Conservation (phyloP, 176 grass and related monocot species). For the Zoysia pacifica region DNA sequence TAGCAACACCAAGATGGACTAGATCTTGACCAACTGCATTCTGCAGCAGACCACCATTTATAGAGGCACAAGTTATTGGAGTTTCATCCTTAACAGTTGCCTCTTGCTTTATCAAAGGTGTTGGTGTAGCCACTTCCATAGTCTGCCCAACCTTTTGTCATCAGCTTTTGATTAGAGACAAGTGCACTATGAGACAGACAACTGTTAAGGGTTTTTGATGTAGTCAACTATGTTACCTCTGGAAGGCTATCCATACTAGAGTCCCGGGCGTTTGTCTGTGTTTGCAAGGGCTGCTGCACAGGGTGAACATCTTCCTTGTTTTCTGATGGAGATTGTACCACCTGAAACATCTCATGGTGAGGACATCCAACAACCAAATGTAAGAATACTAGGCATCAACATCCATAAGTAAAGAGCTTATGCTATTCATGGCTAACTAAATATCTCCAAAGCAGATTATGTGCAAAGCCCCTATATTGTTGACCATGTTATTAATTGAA, state of each 20-base stretch:
- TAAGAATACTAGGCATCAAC: not conserved
- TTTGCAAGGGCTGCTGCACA: conserved; percentile 37
- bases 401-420: conserved; percentile 13
- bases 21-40: conserved; percentile 60
- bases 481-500: not conserved
- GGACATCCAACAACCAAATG: conserved; percentile 10
- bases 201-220: conserved; percentile 4
- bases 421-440: conserved; percentile 1
- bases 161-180: conserved; percentile 21
- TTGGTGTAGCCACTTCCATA: conserved; percentile 35
- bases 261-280: conserved; percentile 15
- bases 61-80: conserved; percentile 27
- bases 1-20: conserved; percentile 52
- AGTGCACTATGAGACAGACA: conserved; percentile 16
- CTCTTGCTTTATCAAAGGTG: not conserved
- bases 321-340: conserved; percentile 35
- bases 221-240: conserved; percentile 34
- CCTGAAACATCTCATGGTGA: conserved; percentile 39
- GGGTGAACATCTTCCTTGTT: conserved; percentile 29
- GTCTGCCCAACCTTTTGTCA: conserved; percentile 46
- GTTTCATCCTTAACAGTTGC: conserved; percentile 36
- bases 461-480: not conserved
- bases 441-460: not conserved
- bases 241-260: conserved; percentile 36
- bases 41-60: conserved; percentile 44